Conservation (phyloP, 2,329 filamentous ascomycete species). For the Xylariaceae sp. region DNA sequence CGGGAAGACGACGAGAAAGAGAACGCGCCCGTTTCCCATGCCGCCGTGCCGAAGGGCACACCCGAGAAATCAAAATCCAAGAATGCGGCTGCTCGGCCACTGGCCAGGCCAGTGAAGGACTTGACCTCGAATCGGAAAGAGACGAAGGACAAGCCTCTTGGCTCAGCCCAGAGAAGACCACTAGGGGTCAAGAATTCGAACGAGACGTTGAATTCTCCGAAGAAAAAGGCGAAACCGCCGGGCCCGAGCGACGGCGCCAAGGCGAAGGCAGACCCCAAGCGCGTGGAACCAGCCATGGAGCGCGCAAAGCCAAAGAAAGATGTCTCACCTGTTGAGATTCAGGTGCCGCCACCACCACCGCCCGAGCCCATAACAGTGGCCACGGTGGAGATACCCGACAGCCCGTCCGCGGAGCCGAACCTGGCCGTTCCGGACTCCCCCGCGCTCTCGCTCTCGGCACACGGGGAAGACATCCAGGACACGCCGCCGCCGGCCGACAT, state of each 20-base stretch:
- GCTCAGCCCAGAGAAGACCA: slow-evolving; percentile 34
- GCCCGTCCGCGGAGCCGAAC: slow-evolving; percentile 31
- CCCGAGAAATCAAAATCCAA: slow-evolving; percentile 14
- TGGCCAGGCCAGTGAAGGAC: slow-evolving; percentile 37
- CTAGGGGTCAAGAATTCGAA: slow-evolving; percentile 53
- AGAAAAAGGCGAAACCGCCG: slow-evolving; percentile 35
- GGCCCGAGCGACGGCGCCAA: slow-evolving; percentile 29
- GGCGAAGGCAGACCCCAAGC: slow-evolving; percentile 30
- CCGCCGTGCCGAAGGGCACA: slow-evolving; percentile 23
- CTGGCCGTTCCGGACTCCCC: slow-evolving; percentile 43
- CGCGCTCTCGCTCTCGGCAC: slow-evolving; percentile 33
- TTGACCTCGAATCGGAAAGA: slow-evolving; percentile 35
- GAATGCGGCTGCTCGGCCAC: slow-evolving; percentile 24
- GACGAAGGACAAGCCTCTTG: slow-evolving; percentile 22
- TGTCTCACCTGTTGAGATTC: slow-evolving; percentile 22
- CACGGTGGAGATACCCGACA: slow-evolving; percentile 20
- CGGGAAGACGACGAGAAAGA: slow-evolving; percentile 47
- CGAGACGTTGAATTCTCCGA: slow-evolving; percentile 50
- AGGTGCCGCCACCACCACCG: slow-evolving; percentile 10
- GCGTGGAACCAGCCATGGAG: slow-evolving; percentile 7
- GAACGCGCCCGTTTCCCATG: slow-evolving; percentile 24
- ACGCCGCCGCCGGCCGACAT: slow-evolving; percentile 55
- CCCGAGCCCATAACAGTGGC: slow-evolving; percentile 11
- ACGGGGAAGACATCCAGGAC: slow-evolving; percentile 33
- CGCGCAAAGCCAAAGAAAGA: slow-evolving; percentile 15